Base-by-base conservation (phyloP, 441 rosid species). In the Bocquillonia castaneifolia region DNA sequence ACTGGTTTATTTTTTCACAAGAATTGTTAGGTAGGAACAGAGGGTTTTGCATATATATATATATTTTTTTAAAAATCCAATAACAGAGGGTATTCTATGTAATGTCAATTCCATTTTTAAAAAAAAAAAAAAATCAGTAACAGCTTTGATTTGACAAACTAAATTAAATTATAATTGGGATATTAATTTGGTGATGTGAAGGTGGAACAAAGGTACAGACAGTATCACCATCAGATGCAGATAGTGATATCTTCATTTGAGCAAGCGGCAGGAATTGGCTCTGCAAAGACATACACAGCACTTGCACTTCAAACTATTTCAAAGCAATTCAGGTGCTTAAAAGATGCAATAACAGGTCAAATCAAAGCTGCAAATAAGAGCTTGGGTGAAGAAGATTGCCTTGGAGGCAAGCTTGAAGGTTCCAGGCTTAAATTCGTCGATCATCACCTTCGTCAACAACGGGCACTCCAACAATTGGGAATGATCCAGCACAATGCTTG, bases 401-500 rank as follows among this genome's bases (percentile, higher is more conserved):
- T 81, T 7, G 80, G 83, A 74, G 81, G 84, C 8, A 87, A 90
- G 54, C 67, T 79, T 54, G 93, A 83, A 66, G 76, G 97, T 7
- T 93, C 73, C 0, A 78, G 86, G 67, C 82, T 78, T 6, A 82
- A 76, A 58, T 79, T 80, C 71, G 57, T 84, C 13, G 97, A 93
- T 67, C 89, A 88, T 72, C 97, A 93, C 14, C 82, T 91, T 70
- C 86, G 95, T 50, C 98, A 93, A 72, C 98, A 93, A 67, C 81
- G 97, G 37, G 95, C 98, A 25, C 93, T 93, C 76, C 98, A 63
- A 76, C 92, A 15, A 80, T 86, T 83, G 92, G 90, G 75, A 88
- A 87, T 91, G 97, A 88, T 91, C 82, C 98, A 93, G 84, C 97
- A 91, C 75, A 89, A 91, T 76, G 73, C 91, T 85, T 26, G 96